Conservation (phyloP, 106 monocot species). For the Apostasia ramifera region DNA sequence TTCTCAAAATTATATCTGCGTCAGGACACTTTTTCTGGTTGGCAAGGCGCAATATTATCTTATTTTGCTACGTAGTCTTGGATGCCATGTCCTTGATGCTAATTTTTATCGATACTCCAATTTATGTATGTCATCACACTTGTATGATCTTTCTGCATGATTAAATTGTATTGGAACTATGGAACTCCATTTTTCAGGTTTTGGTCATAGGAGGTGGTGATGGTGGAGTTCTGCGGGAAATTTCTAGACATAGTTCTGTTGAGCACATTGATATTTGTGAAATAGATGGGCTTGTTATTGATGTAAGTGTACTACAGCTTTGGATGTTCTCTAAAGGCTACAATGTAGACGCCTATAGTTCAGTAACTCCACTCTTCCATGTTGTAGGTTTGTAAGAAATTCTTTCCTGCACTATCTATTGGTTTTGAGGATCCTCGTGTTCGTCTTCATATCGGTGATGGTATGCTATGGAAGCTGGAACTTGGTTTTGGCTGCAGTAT, state of each 20-base stretch:
- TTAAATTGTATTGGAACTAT: not conserved
- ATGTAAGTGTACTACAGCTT: constrained; percentile 28
- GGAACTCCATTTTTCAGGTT: constrained; percentile 37
- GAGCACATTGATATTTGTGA: constrained; percentile 87
- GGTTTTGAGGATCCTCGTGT: constrained; percentile 97
- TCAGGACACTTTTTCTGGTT: too few relatives aligned
- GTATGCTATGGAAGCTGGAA: constrained; percentile 33
- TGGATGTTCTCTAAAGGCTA: too few relatives aligned
- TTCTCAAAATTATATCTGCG: too few relatives aligned
- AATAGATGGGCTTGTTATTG: constrained; percentile 88
- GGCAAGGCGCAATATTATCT: too few relatives aligned
- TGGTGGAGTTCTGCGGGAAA: constrained; percentile 89
- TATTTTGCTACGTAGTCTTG: too few relatives aligned
- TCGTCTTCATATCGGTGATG: constrained; percentile 86
- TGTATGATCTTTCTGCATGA: too few relatives aligned
- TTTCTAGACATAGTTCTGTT: constrained; percentile 74
- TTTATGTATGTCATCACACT: too few relatives aligned
- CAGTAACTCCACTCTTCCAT: too few relatives aligned
- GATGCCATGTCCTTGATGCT: too few relatives aligned
- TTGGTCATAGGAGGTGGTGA: constrained; percentile 94
- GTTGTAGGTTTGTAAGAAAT: constrained; percentile 65
- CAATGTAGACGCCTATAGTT: too few relatives aligned
- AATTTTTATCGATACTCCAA: too few relatives aligned
- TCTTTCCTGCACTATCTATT: constrained; percentile 72
- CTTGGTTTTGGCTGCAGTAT: not conserved